phyloP scores from a whole-genome alignment of 495 filamentous ascomycete species.

The Sphaerosporella brunnea region DNA sequence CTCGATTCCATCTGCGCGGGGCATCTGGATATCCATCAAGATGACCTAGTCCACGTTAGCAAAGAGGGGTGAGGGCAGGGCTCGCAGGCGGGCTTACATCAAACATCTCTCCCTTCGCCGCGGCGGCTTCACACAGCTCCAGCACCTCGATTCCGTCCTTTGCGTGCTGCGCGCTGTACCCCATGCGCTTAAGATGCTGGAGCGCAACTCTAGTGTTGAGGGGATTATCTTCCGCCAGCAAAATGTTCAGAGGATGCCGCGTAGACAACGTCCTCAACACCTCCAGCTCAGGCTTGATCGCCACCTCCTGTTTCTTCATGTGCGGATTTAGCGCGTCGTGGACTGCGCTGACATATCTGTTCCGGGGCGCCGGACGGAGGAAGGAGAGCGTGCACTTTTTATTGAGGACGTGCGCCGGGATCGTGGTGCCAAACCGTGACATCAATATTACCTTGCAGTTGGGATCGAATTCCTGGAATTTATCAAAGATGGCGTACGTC shows the following conservation, averaged over 20 bases:
- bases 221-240: slow-evolving; percentile 24
- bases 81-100: slow-evolving; percentile 13
- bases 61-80: background rate
- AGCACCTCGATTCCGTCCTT: slow-evolving; percentile 26
- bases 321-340: slow-evolving; percentile 17
- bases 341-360: slow-evolving; percentile 21
- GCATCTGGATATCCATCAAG: slow-evolving; percentile 27
- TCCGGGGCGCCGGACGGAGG: slow-evolving; percentile 21
- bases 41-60: slow-evolving; percentile 15
- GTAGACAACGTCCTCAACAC: slow-evolving; percentile 21
- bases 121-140: slow-evolving; percentile 22
- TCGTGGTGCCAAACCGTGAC: slow-evolving; percentile 21
- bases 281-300: slow-evolving; percentile 22
- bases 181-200: slow-evolving; percentile 25
- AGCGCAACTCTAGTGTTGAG: slow-evolving; percentile 25
- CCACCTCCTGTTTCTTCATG: slow-evolving; percentile 10
- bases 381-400: slow-evolving; percentile 24
- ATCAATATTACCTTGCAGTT: slow-evolving; percentile 22
- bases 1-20: slow-evolving; percentile 24
- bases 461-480: slow-evolving; percentile 18
- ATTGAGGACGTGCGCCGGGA: slow-evolving; percentile 11
- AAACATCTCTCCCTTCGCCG: slow-evolving; percentile 22
- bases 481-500: slow-evolving; percentile 17
- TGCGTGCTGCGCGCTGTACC: slow-evolving; percentile 23
- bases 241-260: slow-evolving; percentile 21